Base-by-base conservation (phyloP, 495 filamentous ascomycete species). In the Cercophora sp. region DNA sequence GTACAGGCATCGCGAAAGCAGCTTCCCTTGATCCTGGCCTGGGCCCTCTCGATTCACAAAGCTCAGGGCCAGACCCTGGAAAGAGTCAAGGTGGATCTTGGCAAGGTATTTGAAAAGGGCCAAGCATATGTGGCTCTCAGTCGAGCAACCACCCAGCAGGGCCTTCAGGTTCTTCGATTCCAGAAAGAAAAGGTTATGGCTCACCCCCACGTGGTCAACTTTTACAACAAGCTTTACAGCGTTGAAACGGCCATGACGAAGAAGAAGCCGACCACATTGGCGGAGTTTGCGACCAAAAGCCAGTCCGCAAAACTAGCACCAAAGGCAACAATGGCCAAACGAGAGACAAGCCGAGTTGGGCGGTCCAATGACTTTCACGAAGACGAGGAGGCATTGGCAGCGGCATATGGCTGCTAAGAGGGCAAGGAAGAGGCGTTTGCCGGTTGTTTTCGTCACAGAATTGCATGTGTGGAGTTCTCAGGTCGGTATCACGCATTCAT, bases 1-100 rank as follows among this genome's bases (percentile, higher is more conserved):
- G 78, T 96, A 0, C 93, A 96, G 68, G 93, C 93, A 1, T 83
- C 85, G 29, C 86, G 88, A 25, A 73, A 68, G 5, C 88, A 92
- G 63, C 59, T 92, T 55, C 88, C 93, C 2, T 76, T 98, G 26
- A 97, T 97, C 46, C 77, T 98, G 9, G 93, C 93, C 1, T 97
- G 93, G 93, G 94, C 93, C 11, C 71, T 98, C 13, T 95, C 89
- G 2, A 97, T 98, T 55, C 93, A 98, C 74, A 98, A 98, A 71
- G 93, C 94, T 8, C 93, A 98, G 64, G 93, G 93, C 0, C 94
- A 97, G 64, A 97, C 93, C 11, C 74, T 98, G 37, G 91, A 96
- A 62, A 79, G 93, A 13, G 94, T 97, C 41, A 96, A 95, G 66
- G 91, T 98, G 5, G 90, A 97, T 60, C 76, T 98, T 0, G 89